A percentile compares a stretch with the other conserved stretches of the same genome.
phyloP scores from a whole-genome alignment of 2,329 filamentous ascomycete genomes.

The Colletotrichum caudatum region DNA sequence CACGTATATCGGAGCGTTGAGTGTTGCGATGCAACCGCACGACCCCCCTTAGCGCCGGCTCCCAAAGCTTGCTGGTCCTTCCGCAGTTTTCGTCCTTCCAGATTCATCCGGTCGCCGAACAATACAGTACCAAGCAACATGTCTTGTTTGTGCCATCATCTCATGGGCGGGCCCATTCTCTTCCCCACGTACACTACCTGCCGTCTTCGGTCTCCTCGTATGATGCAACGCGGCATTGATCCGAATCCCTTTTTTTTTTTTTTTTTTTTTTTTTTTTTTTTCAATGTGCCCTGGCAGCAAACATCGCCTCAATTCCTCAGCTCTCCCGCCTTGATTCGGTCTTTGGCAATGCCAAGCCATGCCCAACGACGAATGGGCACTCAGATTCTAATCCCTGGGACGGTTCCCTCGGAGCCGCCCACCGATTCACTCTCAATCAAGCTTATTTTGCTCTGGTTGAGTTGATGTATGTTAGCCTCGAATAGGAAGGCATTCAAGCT shows the following conservation, averaged over 20 bases:
- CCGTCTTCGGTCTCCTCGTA: background rate
- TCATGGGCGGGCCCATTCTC: background rate
- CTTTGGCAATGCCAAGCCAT: conserved; percentile 15
- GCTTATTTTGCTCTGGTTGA: conserved; percentile 4
- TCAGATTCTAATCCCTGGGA: background rate
- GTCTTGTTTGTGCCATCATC: too few species aligned
- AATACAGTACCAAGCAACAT: background rate
- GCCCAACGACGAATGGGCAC: conserved; percentile 5
- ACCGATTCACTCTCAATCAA: background rate
- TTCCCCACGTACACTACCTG: background rate
- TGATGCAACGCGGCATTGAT: background rate
- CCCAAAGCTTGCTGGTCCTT: conserved; percentile 23
- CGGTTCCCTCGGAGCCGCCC: background rate
- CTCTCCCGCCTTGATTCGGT: background rate
- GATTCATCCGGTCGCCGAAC: conserved; percentile 21
- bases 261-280: too few species aligned
- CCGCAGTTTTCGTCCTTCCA: conserved; percentile 11
- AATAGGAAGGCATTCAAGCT: conserved; percentile 22
- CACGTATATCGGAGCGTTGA: conserved; percentile 3
- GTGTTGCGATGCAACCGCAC: conserved; percentile 23
- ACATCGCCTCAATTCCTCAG: conserved; percentile 10
- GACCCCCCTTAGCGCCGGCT: conserved; percentile 20
- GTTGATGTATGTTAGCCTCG: conserved; percentile 15
- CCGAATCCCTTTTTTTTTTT: background rate
- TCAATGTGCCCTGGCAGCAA: background rate